Base-by-base conservation (phyloP, 1,139 yeast genomes). In the Scheffersomyces quercinus region DNA sequence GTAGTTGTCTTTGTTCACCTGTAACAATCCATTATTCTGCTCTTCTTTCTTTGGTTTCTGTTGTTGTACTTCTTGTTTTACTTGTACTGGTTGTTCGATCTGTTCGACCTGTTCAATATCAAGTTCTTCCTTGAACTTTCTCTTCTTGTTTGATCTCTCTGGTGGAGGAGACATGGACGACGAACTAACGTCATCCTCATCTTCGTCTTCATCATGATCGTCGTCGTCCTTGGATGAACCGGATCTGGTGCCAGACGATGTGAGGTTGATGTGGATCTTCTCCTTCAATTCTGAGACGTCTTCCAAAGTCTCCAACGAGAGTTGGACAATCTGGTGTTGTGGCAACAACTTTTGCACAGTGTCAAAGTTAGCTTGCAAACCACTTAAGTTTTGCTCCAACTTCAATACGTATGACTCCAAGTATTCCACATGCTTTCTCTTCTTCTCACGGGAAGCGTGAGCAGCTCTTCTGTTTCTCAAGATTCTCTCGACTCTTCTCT, bases 401-500 rank as follows among this genome's bases (percentile, higher is more conserved):
- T 71, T 69, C 35, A 69, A 60, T 34, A 82, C 84, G 52, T 82
- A 81, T 29, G 74, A 65, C 69, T 93, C 98, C 55, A 93, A 76
- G 53, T 82, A 83, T 65, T 90, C 96, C 48, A 93, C 86, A 63
- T 91, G 96, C 62, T 84, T 82, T 61, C 98, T 81, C 79, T 93
- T 93, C 81, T 91, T 91, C 63, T 93, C 99, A 53, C 99, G 81
- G 29, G 96, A 88, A 39, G 96, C 96, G 64, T 93, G 98, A 37
- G 99, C 99, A 20, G 99, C 98, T 62, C 93, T 86, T 59, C 99
- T 82, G 66, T 93, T 93, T 62, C 99, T 81, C 62, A 93, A 75
- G 44, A 93, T 90, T 46, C 99, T 76, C 68, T 93, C 98, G 42
- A 91, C 82, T 43, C 97, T 80, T 51, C 99, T 85, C 68, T 91